Conservation (phyloP, 768 basidiomycete genomes). For the Pilatotrama ljubarskyi region DNA sequence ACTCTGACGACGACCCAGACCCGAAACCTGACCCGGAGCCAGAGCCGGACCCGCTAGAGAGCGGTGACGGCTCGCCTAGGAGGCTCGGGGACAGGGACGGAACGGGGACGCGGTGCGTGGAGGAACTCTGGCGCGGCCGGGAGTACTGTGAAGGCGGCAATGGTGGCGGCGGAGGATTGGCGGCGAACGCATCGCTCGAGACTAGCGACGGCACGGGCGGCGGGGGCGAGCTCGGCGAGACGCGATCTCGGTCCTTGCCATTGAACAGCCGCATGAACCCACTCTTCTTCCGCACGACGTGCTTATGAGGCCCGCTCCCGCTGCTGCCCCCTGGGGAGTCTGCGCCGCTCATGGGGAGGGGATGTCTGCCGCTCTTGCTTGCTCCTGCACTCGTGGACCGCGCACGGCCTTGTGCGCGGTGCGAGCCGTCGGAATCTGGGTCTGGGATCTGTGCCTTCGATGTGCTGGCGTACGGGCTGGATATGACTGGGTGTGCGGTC, state of each 20-base stretch:
- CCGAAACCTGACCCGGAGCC: not conserved
- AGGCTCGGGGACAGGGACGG: conserved; percentile 30
- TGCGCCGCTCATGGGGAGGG: conserved; percentile 2
- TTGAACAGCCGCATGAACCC: conserved; percentile 81
- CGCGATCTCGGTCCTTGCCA: conserved; percentile 47
- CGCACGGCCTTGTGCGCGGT: conserved; percentile 38
- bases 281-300: conserved; percentile 76
- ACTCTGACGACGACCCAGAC: conserved; percentile 23
- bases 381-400: conserved; percentile 63
- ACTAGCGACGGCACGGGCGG: conserved; percentile 58
- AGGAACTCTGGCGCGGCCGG: conserved; percentile 25
- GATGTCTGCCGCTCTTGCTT: conserved; percentile 43
- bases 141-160: conserved; percentile 24
- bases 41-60: not conserved
- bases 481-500: conserved; percentile 26
- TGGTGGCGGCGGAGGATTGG: not conserved
- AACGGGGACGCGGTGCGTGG: conserved; percentile 28
- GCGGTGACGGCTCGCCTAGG: conserved; percentile 11
- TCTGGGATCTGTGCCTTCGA: conserved; percentile 25
- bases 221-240: conserved; percentile 39
- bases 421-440: conserved; percentile 6
- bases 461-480: conserved; percentile 23
- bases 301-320: conserved; percentile 38
- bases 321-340: conserved; percentile 4
- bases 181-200: conserved; percentile 32